Conservation (phyloP, 1,139 yeast species). For the Zhuliangozyma parablackwelliae region DNA sequence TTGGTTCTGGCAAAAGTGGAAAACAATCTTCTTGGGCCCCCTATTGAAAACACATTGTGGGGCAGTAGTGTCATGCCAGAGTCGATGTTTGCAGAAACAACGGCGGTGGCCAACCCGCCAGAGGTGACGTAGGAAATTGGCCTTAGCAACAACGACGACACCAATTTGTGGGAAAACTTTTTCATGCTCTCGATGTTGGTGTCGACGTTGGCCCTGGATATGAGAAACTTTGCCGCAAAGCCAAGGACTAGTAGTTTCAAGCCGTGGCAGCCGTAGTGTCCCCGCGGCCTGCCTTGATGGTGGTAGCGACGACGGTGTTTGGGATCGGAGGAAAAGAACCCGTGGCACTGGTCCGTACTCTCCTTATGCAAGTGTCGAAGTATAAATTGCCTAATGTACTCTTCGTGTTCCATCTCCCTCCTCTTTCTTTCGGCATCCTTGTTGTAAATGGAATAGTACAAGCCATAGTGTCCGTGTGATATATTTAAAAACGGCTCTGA, state of each 20-base stretch:
- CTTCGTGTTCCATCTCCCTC: slow-evolving; percentile 9
- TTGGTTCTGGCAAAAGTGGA: not conserved
- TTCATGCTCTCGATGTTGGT: slow-evolving; percentile 8
- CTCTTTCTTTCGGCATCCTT: slow-evolving; percentile 22
- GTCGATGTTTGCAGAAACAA: slow-evolving; percentile 1
- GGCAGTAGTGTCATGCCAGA: not conserved
- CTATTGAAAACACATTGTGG: not conserved
- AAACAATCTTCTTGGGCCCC: not conserved
- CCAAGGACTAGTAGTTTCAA: slow-evolving; percentile 9
- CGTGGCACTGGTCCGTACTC: not conserved
- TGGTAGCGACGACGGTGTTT: slow-evolving; percentile 2
- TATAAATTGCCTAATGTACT: slow-evolving; percentile 9
- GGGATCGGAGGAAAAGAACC: not conserved
- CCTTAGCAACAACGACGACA: slow-evolving; percentile 6
- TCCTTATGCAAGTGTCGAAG: not conserved
- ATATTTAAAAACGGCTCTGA: slow-evolving; percentile 25
- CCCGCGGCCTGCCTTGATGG: not conserved
- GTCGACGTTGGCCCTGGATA: slow-evolving; percentile 9
- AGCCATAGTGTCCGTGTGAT: slow-evolving; percentile 42
- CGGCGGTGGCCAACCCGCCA: not conserved
- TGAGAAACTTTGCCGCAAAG: slow-evolving; percentile 10
- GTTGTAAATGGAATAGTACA: slow-evolving; percentile 40
- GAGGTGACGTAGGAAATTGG: slow-evolving; percentile 1
- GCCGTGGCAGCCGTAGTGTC: not conserved
- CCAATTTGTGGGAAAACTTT: slow-evolving; percentile 5